A percentile compares a stretch with the other conserved stretches of the same genome.
Conservation (phyloP, 78 protist species). For the Dictyostelium brefeldianum region DNA sequence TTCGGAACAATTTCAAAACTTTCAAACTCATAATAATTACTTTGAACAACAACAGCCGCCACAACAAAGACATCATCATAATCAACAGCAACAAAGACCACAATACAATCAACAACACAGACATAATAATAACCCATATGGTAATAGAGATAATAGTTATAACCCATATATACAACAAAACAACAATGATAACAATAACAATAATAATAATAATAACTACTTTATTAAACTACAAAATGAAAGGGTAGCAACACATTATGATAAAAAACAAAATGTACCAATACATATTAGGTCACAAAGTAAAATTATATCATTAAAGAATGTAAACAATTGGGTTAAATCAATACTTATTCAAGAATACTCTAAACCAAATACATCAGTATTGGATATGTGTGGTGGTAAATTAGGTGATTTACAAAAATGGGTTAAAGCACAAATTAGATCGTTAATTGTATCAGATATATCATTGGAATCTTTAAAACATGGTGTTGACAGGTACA, state of each 20-base stretch:
- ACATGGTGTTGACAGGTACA: slow-evolving; percentile 69
- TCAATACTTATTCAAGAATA: slow-evolving; percentile 79
- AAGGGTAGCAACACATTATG: slow-evolving; percentile 30
- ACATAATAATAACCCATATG: slow-evolving; percentile 4
- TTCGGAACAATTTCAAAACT: slow-evolving; percentile 1
- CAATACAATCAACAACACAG: neutral
- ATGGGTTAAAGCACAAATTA: slow-evolving; percentile 75
- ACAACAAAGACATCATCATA: slow-evolving; percentile 22
- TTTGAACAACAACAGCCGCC: neutral
- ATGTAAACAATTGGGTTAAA: slow-evolving; percentile 87
- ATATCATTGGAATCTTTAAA: slow-evolving; percentile 72
- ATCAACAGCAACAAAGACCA: neutral
- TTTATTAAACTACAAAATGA: slow-evolving; percentile 9
- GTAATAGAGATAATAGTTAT: neutral
- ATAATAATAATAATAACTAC: slow-evolving; percentile 12
- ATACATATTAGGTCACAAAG: slow-evolving; percentile 36
- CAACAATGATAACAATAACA: neutral
- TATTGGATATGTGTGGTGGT: slow-evolving; percentile 88
- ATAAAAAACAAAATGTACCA: slow-evolving; percentile 20
- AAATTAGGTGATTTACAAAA: slow-evolving; percentile 89
- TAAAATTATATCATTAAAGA: slow-evolving; percentile 48
- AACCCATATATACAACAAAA: neutral
- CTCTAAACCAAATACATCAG: slow-evolving; percentile 4
- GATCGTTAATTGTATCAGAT: slow-evolving; percentile 59
- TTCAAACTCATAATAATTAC: neutral